Base-by-base conservation (phyloP, 139 green algal species). In the Raphidocelis subcapitata region DNA sequence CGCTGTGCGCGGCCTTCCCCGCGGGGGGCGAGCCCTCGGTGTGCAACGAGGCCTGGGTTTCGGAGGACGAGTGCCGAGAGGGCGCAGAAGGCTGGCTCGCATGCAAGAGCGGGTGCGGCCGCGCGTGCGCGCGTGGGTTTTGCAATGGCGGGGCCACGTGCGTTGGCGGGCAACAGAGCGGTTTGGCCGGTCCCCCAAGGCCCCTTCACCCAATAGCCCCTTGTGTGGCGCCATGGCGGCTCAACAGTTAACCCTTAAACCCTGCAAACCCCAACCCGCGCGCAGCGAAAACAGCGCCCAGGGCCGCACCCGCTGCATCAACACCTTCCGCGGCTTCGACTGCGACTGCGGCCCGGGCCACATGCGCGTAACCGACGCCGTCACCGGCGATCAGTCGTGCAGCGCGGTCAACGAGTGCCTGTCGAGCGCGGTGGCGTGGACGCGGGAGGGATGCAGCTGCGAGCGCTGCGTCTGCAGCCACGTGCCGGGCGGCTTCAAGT, bases 1-100 rank as follows among this genome's bases (percentile, higher is more conserved):
- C 88, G 1, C 71, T 98, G 18, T 98, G 94, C 81, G 83, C 93
- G 2, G 93, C 81, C 15, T 98, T 98, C 81, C 75, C 79, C 2
- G 54, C 82, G 0, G 81, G 79, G 71, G 69, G 72, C 8, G 86
- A 92, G 70, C 94, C 94, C 0, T 12, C 56, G 3, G 77, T 93
- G 28, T 98, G 94, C 85, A 87, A 85, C 66, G 77, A 81, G 37
- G 65, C 46, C 12, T 82, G 61, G 65, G 73, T 93, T 24, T 71
- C 66, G 5, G 82, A 93, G 3, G 81, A 95, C 62, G 86, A 87
- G 73, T 97, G 92, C 82, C 56, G 68, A 49, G 54, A 68, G 21
- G 84, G 84, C 24, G 79, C 71, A 15, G 74, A 79, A 21, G 88
- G 88, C n/a, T 85, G 88, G 70, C 62, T 64, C 10, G 81, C 85